Conservation (phyloP, 306 rosid species). For the Cucurbita maxima region DNA sequence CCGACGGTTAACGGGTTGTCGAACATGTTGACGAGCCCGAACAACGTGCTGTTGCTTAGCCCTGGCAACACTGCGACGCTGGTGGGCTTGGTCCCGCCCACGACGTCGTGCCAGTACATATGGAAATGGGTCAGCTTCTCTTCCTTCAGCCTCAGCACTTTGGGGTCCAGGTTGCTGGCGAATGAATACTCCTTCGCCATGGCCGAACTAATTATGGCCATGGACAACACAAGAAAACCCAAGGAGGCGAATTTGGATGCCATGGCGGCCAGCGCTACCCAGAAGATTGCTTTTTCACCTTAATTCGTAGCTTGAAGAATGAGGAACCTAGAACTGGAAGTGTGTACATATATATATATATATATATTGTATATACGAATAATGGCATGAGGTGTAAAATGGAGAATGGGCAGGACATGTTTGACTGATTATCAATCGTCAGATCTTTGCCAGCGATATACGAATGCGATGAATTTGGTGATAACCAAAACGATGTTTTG, state of each 20-base stretch:
- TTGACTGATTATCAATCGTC: neutral
- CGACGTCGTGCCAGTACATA: conserved; percentile 58
- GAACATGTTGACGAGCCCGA: conserved; percentile 16
- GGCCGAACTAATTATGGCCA: neutral
- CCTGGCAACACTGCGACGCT: neutral
- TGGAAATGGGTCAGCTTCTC: conserved; percentile 44
- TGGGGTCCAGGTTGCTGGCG: conserved; percentile 14
- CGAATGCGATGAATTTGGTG: neutral
- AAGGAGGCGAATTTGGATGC: neutral
- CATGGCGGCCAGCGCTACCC: neutral
- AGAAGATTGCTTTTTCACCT: neutral
- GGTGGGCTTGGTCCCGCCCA: conserved; percentile 16
- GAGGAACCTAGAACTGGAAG: neutral
- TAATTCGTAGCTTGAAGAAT: neutral
- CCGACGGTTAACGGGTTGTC: conserved; percentile 21
- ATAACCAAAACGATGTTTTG: neutral
- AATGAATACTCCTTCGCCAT: conserved; percentile 5
- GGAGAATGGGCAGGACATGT: neutral
- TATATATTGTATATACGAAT: neutral
- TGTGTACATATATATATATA: neutral
- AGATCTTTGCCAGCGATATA: too few relatives aligned
- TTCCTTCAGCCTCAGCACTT: conserved; percentile 17
- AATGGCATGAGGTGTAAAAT: neutral
- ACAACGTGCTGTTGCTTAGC: neutral
- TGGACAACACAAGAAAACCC: neutral